A percentile compares a stretch with the other conserved stretches of the same genome.
Conservation (phyloP, 768 basidiomycete species). For the Collybia sordida region DNA sequence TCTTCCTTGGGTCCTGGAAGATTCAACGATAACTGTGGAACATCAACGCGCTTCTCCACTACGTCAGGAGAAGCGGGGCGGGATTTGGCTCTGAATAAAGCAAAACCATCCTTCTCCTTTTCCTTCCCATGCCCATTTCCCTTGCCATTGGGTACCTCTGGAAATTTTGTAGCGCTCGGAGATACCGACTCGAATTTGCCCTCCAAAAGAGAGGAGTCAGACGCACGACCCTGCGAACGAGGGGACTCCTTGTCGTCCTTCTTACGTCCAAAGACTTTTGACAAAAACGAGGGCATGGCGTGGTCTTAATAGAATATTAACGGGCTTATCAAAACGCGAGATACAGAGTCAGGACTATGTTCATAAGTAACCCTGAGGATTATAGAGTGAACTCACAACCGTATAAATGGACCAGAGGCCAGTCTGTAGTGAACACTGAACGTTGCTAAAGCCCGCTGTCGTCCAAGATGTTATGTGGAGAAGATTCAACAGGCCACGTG, state of each 20-base stretch:
- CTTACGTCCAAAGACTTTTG: conserved; percentile 77
- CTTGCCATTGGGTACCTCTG: conserved; percentile 31
- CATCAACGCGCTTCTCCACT: conserved; percentile 31
- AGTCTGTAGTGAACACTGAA: not conserved
- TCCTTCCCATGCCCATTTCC: conserved; percentile 31
- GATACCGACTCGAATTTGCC: conserved; percentile 76
- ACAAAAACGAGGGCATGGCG: conserved; percentile 68
- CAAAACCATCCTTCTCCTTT: conserved; percentile 45
- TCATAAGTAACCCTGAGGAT: not conserved
- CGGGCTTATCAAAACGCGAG: conserved; percentile 5
- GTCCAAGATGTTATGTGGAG: not conserved
- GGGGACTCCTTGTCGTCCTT: conserved; percentile 53
- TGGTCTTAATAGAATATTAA: conserved; percentile 23
- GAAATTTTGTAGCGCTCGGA: conserved; percentile 40
- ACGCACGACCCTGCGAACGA: conserved; percentile 27
- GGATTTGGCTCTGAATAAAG: conserved; percentile 51
- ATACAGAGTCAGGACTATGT: conserved; percentile 1
- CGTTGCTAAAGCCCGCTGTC: not conserved
- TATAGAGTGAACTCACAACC: not conserved
- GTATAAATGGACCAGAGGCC: not conserved
- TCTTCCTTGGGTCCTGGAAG: conserved; percentile 55
- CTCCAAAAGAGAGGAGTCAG: conserved; percentile 55
- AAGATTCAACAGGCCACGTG: conserved; percentile 7
- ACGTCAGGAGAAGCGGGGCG: conserved; percentile 33
- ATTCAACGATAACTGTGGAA: conserved; percentile 63